These are phyloP conservation scores for Ascoidea asiatica DNA, from an alignment of 805 yeast genomes.

Conservation along the genomic window DNA sequence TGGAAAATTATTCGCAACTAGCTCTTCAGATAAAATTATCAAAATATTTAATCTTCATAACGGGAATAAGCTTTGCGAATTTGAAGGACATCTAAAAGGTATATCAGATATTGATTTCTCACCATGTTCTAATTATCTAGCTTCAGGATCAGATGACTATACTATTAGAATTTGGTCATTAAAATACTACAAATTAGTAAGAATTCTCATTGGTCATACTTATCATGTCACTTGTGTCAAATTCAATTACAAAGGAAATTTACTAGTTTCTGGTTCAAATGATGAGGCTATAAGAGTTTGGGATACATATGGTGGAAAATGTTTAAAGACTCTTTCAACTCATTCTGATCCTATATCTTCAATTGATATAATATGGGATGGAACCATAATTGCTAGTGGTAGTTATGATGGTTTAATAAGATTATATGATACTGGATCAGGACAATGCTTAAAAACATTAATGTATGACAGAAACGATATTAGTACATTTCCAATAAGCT, in stretches of 20 bases:
- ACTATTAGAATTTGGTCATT: slow-evolving; percentile 66
- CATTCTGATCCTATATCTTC: slow-evolving; percentile 85
- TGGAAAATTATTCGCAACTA: slow-evolving; percentile 41
- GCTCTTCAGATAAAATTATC: slow-evolving; percentile 44
- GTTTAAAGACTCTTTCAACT: slow-evolving; percentile 73
- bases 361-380: slow-evolving; percentile 62
- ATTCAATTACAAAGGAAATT: slow-evolving; percentile 63
- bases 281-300: slow-evolving; percentile 88
- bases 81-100: slow-evolving; percentile 53
- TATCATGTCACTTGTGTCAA: slow-evolving; percentile 66
- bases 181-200: slow-evolving; percentile 26
- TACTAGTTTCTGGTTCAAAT: slow-evolving; percentile 69
- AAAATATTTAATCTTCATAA: slow-evolving; percentile 37
- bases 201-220: slow-evolving; percentile 60
- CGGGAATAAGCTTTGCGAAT: slow-evolving; percentile 20
- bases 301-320: slow-evolving; percentile 64
- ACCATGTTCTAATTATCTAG: slow-evolving; percentile 58
- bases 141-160: slow-evolving; percentile 79
- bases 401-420: slow-evolving; percentile 87
- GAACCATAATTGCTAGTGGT: slow-evolving; percentile 72
- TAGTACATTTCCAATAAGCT: slow-evolving; percentile 65
- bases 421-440: slow-evolving; percentile 75
- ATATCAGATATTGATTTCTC: slow-evolving; percentile 70
- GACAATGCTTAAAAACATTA: slow-evolving; percentile 84
- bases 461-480: slow-evolving; percentile 66